Evolutionary conservation across 495 filamentous ascomycete species (phyloP).

Genomic region (Penicillium bialowiezense): DNA sequence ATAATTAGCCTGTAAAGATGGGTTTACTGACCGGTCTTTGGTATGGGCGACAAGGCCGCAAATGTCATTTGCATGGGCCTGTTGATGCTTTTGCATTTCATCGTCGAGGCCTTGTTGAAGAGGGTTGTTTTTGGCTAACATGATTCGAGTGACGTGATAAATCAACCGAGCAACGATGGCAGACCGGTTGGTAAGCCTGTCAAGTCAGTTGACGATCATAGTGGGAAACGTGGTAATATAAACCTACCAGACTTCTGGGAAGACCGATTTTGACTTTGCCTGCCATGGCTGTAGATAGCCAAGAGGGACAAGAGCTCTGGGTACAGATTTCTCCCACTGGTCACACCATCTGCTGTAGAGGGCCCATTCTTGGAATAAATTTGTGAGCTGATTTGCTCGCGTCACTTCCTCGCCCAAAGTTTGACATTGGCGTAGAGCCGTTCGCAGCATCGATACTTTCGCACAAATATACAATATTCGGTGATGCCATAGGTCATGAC

Average conservation of each 20-base stretch:
- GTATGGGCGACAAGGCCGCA: conserved; percentile 87
- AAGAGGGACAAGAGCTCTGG: conserved; percentile 84
- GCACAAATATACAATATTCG: conserved; percentile 87
- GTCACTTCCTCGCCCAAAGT: conserved; percentile 45
- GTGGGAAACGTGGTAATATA: neutral
- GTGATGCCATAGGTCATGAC: conserved; percentile 88
- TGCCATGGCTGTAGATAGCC: conserved; percentile 69
- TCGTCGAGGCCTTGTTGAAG: conserved; percentile 46
- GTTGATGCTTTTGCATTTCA: conserved; percentile 67
- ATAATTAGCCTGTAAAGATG: neutral
- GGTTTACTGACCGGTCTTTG: conserved; percentile 59
- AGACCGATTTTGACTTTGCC: conserved; percentile 65
- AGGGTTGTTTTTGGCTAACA: conserved; percentile 81
- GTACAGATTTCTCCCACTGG: conserved; percentile 72
- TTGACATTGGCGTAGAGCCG: conserved; percentile 58
- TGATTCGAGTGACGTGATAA: conserved; percentile 79
- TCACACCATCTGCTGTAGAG: conserved; percentile 71
- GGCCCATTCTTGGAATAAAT: conserved; percentile 73
- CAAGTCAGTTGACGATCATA: conserved; percentile 9
- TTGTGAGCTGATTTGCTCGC: conserved; percentile 58
- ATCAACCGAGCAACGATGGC: conserved; percentile 83
- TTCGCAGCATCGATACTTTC: conserved; percentile 81
- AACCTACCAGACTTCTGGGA: conserved; percentile 83
- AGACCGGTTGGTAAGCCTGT: conserved; percentile 77
- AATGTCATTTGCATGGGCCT: conserved; percentile 72